Conservation (phyloP, 495 filamentous ascomycete species). For the Thermothielavioides terrestris region DNA sequence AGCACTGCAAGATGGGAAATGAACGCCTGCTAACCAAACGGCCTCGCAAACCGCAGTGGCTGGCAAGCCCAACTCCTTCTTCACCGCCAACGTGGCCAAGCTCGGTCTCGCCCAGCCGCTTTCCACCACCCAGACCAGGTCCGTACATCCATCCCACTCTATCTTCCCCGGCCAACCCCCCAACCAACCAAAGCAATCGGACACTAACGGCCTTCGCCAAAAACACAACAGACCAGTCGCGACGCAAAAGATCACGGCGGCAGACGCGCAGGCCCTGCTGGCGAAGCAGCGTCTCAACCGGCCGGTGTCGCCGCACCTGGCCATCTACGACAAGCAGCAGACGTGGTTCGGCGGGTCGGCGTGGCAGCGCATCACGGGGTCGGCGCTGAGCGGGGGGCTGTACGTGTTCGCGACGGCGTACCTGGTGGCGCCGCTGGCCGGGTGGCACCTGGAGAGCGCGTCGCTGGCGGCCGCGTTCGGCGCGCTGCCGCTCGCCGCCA, state of each 20-base stretch:
- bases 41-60: slow-evolving; percentile 13
- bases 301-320: slow-evolving; percentile 79
- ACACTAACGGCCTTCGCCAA: background rate
- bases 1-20: too few relatives aligned
- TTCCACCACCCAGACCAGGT: slow-evolving; percentile 24
- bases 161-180: background rate
- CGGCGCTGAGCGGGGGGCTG: slow-evolving; percentile 58
- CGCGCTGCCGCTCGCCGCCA: slow-evolving; percentile 56
- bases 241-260: slow-evolving; percentile 49
- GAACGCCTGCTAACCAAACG: slow-evolving; percentile 5
- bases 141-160: slow-evolving; percentile 1
- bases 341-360: slow-evolving; percentile 65
- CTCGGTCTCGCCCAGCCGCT: slow-evolving; percentile 14
- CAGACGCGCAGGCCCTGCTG: slow-evolving; percentile 63
- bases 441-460: slow-evolving; percentile 77
- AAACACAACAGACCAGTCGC: slow-evolving; percentile 40
- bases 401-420: slow-evolving; percentile 83
- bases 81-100: slow-evolving; percentile 26
- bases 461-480: slow-evolving; percentile 71
- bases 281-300: slow-evolving; percentile 73
- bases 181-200: background rate
- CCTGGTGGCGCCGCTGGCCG: slow-evolving; percentile 68
- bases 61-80: slow-evolving; percentile 25
- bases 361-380: slow-evolving; percentile 75
- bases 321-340: slow-evolving; percentile 82